A percentile compares a stretch with the other conserved stretches of the same genome.
phyloP scores from a whole-genome alignment of 108 stramenopile species.

The Stephanodiscus triporus region DNA sequence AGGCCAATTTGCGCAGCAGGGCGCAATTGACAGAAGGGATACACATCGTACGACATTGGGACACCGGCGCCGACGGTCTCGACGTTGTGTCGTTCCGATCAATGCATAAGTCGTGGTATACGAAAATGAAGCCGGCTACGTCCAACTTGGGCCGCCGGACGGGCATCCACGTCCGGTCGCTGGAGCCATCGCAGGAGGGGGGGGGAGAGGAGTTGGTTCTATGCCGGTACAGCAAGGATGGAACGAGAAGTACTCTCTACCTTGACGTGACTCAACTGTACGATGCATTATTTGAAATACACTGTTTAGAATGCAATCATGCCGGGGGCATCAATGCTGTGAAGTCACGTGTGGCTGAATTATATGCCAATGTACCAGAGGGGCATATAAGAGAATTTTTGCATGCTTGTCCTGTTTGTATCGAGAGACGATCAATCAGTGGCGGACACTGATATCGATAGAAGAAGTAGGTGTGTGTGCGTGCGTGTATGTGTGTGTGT shows the following conservation, averaged over 20 bases:
- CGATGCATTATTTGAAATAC: constrained; percentile 39
- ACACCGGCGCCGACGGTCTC: constrained; percentile 31
- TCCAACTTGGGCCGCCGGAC: constrained; percentile 24
- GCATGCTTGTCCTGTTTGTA: constrained; percentile 38
- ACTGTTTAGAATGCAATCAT: constrained; percentile 21
- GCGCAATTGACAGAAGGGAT: constrained; percentile 23
- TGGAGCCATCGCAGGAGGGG: constrained; percentile 1
- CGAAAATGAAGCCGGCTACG: constrained; percentile 26
- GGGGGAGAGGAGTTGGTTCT: constrained; percentile 13
- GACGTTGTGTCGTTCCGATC: constrained; percentile 21
- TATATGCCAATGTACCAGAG: constrained; percentile 38
- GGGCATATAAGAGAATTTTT: constrained; percentile 32
- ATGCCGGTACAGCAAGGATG: constrained; percentile 29
- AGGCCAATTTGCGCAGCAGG: constrained; percentile 23
- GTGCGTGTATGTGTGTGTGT: background rate
- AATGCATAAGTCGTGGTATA: constrained; percentile 39
- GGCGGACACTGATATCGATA: background rate
- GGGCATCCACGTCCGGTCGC: constrained; percentile 29
- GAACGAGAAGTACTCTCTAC: constrained; percentile 25
- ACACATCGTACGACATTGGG: constrained; percentile 26
- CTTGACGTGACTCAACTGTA: constrained; percentile 27
- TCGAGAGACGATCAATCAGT: constrained; percentile 6
- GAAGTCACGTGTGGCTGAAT: constrained; percentile 26
- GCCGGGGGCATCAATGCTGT: constrained; percentile 5
- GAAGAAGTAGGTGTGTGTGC: background rate